A percentile compares a stretch with the other conserved stretches of the same genome.
phyloP scores from a whole-genome alignment of 75 land plant genomes.

The Pinus taeda region DNA sequence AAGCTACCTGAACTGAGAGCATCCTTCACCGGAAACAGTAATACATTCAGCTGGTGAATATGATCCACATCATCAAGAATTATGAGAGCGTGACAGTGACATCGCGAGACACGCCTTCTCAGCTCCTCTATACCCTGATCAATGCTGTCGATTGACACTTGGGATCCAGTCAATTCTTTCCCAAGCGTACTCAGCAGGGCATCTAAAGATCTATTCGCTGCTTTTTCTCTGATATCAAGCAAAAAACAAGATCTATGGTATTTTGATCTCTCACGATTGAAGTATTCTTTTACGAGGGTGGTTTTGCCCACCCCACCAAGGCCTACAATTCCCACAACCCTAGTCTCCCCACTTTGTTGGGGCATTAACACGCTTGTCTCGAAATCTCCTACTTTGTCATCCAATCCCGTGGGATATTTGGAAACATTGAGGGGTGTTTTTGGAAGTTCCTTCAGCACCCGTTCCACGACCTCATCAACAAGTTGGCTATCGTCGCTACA shows the following conservation, averaged over 20 bases:
- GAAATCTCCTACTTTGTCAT: not conserved
- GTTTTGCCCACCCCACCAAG: not conserved
- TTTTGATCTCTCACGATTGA: not conserved
- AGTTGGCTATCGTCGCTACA: not conserved
- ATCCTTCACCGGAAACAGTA: not conserved
- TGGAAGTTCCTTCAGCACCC: not conserved
- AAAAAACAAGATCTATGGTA: not conserved
- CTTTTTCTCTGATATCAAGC: not conserved
- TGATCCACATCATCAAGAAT: slow-evolving; percentile 5
- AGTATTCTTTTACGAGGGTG: not conserved
- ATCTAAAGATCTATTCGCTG: not conserved
- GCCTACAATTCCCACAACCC: not conserved
- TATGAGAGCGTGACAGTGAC: not conserved
- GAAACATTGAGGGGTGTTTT: not conserved
- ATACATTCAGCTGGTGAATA: not conserved
- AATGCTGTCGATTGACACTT: not conserved
- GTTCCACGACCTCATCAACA: not conserved
- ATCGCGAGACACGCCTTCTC: not conserved
- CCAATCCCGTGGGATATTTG: not conserved
- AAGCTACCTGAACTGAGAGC: not conserved
- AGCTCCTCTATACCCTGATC: not conserved
- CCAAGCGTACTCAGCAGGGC: not conserved
- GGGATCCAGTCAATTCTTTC: not conserved
- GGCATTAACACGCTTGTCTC: not conserved
- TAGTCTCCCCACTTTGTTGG: not conserved